Percentiles rank a stretch among this genome's conserved stretches.
phyloP scores from a whole-genome alignment of 768 basidiomycete species.

The Mycena galericulata region DNA sequence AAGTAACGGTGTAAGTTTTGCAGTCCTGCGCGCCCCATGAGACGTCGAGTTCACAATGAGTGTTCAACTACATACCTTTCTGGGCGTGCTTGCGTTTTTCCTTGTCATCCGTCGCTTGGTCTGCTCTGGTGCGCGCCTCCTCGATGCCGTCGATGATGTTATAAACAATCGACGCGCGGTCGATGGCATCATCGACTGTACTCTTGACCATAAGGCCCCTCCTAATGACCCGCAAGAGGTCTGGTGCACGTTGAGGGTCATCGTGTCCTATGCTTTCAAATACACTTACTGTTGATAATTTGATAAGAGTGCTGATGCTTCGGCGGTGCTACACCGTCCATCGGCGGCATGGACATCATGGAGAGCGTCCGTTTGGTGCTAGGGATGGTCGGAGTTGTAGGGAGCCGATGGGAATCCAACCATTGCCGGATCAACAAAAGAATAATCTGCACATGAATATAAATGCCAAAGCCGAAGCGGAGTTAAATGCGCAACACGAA shows the following conservation, averaged over 20 bases:
- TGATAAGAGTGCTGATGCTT: conserved; percentile 77
- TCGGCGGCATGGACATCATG: conserved; percentile 50
- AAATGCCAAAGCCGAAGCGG: neutral
- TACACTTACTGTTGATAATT: conserved; percentile 84
- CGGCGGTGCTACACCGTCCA: conserved; percentile 46
- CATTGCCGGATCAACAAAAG: conserved; percentile 88
- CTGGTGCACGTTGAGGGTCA: conserved; percentile 50
- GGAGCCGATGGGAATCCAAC: conserved; percentile 63
- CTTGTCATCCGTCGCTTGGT: conserved; percentile 79
- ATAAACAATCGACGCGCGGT: conserved; percentile 84
- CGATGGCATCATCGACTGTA: conserved; percentile 88
- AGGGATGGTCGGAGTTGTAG: conserved; percentile 53
- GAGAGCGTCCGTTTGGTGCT: conserved; percentile 57
- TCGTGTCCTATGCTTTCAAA: neutral
- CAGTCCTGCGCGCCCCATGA: conserved; percentile 59
- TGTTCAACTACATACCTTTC: conserved; percentile 62
- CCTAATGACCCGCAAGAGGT: conserved; percentile 86
- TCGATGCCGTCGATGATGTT: conserved; percentile 94
- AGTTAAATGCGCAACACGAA: conserved; percentile 49
- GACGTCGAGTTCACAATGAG: conserved; percentile 17
- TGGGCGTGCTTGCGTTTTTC: conserved; percentile 75
- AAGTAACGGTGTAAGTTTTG: conserved; percentile 89
- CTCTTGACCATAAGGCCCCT: conserved; percentile 89
- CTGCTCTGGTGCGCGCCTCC: conserved; percentile 79
- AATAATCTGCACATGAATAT: conserved; percentile 64